Percentiles rank a stretch among this genome's conserved stretches.
phyloP scores from a whole-genome alignment of 1,139 yeast species.

The Yarrowia galli region DNA sequence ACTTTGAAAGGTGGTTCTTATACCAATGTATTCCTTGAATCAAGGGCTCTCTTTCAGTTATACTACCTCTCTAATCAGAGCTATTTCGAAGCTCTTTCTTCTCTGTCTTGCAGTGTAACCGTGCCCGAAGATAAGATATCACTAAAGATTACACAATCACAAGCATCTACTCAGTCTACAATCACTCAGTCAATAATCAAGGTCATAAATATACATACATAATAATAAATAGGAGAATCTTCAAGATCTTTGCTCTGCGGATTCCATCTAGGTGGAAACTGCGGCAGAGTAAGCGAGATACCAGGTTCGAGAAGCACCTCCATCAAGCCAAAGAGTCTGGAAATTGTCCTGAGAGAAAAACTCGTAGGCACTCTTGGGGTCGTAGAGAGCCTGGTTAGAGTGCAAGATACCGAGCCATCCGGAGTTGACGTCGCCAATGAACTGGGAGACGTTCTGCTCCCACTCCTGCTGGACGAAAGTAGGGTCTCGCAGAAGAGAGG shows the following conservation, averaged over 20 bases:
- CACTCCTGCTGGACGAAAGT: conserved; percentile 82
- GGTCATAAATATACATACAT: conserved; percentile 16
- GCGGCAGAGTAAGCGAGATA: conserved; percentile 78
- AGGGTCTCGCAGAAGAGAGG: conserved; percentile 75
- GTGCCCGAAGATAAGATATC: no score
- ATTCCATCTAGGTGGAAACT: conserved; percentile 1
- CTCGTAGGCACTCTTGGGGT: conserved; percentile 69
- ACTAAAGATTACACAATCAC: no score
- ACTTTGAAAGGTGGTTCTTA: no score
- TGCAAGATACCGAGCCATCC: conserved; percentile 92
- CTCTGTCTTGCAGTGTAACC: no score
- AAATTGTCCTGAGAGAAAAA: conserved; percentile 68
- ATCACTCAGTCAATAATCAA: background rate
- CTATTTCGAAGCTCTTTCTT: no score
- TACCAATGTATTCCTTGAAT: no score
- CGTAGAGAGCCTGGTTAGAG: conserved; percentile 77
- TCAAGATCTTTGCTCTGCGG: background rate
- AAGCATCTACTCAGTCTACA: no score
- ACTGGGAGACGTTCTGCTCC: conserved; percentile 60
- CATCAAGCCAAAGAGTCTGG: conserved; percentile 65
- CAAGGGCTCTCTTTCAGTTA: no score
- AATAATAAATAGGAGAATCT: conserved; percentile 22
- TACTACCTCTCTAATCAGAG: no score
- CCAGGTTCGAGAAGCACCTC: conserved; percentile 93
- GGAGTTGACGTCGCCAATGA: conserved; percentile 64